Evolutionary conservation across 225 moss, liverwort and hornwort genomes (phyloP).

Genomic region (Thuidium tamariscinum): DNA sequence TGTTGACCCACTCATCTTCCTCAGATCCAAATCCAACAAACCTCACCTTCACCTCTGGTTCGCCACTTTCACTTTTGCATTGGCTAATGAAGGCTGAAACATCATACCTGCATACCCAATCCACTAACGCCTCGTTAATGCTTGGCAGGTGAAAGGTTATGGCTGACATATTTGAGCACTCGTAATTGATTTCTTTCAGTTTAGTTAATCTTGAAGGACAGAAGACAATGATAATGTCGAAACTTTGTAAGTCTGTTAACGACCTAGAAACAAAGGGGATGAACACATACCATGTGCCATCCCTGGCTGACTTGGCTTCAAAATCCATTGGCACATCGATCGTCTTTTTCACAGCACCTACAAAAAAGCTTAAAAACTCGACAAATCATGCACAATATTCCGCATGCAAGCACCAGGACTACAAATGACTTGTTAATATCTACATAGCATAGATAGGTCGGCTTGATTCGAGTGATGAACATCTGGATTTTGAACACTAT

Average conservation of each 20-base stretch:
- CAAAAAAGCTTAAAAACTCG: no score
- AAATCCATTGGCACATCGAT: no score
- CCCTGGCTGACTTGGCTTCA: constrained; percentile 94
- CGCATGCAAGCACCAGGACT: no score
- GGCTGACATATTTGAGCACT: neutral
- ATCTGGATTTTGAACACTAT: no score
- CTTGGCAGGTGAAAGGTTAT: neutral
- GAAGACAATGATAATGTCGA: neutral
- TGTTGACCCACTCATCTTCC: constrained; percentile 98
- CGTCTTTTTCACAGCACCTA: no score
- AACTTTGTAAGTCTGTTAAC: neutral
- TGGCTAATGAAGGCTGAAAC: constrained; percentile 87
- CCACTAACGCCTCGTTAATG: neutral
- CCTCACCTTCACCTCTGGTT: constrained; percentile 87
- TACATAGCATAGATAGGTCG: no score
- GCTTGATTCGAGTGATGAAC: no score
- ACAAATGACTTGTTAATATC: no score
- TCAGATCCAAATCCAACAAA: constrained; percentile 97
- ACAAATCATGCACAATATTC: no score
- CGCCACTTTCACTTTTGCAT: constrained; percentile 51
- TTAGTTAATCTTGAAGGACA: neutral
- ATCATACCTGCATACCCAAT: constrained; percentile 62
- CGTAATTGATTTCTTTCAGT: neutral
- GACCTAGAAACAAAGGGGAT: neutral
- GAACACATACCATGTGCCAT: constrained; percentile 80